These are phyloP conservation scores for Cryphonectria radicalis DNA, from an alignment of 2,329 filamentous ascomycete species.

Conservation along the genomic window DNA sequence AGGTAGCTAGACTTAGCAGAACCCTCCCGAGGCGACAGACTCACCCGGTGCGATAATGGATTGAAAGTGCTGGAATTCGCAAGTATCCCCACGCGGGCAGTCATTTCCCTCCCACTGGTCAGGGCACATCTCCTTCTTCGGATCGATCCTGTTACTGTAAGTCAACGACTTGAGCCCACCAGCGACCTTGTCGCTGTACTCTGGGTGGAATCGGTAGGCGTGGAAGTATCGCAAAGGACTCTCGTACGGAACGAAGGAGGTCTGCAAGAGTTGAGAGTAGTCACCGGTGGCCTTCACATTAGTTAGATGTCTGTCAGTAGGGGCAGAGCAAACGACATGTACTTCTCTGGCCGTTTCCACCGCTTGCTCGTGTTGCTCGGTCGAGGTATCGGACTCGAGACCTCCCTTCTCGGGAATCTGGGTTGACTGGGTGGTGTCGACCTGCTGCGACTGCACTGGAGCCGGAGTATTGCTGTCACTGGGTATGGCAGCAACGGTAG, in stretches of 20 bases:
- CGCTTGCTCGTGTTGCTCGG: slow-evolving; percentile 34
- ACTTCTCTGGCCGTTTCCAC: slow-evolving; percentile 47
- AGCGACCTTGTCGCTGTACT: slow-evolving; percentile 69
- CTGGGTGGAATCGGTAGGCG: slow-evolving; percentile 87
- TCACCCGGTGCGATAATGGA: slow-evolving; percentile 75
- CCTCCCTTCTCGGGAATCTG: slow-evolving; percentile 40
- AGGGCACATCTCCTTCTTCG: slow-evolving; percentile 73
- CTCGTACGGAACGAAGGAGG: slow-evolving; percentile 65
- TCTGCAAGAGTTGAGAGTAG: slow-evolving; percentile 22
- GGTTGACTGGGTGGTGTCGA: slow-evolving; percentile 29
- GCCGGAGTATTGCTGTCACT: background rate
- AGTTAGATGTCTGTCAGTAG: slow-evolving; percentile 32
- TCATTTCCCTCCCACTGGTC: slow-evolving; percentile 71
- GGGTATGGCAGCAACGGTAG: slow-evolving; percentile 32
- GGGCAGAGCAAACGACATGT: slow-evolving; percentile 40
- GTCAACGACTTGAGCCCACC: slow-evolving; percentile 88
- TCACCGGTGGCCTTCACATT: slow-evolving; percentile 29
- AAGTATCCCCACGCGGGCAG: slow-evolving; percentile 73
- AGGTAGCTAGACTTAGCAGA: slow-evolving; percentile 28
- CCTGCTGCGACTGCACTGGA: background rate
- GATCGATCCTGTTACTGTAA: slow-evolving; percentile 89
- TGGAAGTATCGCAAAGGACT: slow-evolving; percentile 83
- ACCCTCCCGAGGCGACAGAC: slow-evolving; percentile 45
- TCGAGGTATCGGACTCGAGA: slow-evolving; percentile 31
- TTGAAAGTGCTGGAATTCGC: slow-evolving; percentile 79